Percentiles rank a stretch among this genome's conserved stretches.
Evolutionary conservation across 108 stramenopile genomes (phyloP).

Genomic region (Fistulifera solaris): DNA sequence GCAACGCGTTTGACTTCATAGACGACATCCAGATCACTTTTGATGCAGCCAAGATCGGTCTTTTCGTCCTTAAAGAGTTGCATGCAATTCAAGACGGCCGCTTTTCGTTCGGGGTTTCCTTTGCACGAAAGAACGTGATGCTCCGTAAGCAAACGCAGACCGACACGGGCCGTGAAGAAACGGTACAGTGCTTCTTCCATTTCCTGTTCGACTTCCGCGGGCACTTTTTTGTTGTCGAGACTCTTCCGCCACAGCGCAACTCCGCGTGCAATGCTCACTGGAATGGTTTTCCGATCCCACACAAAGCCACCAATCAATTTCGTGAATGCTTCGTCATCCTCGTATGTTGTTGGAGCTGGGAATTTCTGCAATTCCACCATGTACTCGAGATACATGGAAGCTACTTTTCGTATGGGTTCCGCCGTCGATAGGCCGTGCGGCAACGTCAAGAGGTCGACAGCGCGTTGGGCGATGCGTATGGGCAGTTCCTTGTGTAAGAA

Average conservation of each 20-base stretch:
- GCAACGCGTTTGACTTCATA: conserved; percentile 52
- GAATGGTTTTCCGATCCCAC: conserved; percentile 66
- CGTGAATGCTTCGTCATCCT: conserved; percentile 61
- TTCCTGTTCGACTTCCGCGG: conserved; percentile 34
- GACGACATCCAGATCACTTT: conserved; percentile 65
- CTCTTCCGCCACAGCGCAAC: conserved; percentile 29
- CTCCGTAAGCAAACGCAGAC: conserved; percentile 81
- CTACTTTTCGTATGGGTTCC: conserved; percentile 53
- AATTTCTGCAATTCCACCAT: conserved; percentile 51
- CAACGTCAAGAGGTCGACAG: conserved; percentile 72
- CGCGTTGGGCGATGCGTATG: conserved; percentile 86
- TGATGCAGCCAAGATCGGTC: conserved; percentile 54
- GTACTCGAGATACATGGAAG: conserved; percentile 61
- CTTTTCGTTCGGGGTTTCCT: conserved; percentile 23
- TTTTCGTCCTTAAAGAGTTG: conserved; percentile 12
- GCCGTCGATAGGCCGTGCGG: conserved; percentile 69
- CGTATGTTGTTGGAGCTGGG: conserved; percentile 39
- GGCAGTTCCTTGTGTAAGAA: conserved; percentile 85
- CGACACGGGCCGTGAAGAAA: conserved; percentile 87
- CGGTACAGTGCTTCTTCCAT: conserved; percentile 85
- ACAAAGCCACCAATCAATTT: conserved; percentile 35
- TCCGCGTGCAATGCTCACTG: conserved; percentile 62
- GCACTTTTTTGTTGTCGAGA: conserved; percentile 3
- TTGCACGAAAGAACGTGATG: conserved; percentile 71
- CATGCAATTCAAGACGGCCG: conserved; percentile 16